Percentiles rank a stretch among this genome's conserved stretches.
Evolutionary conservation across 1,284 basidiomycete species (phyloP).

Genomic region (Papiliotrema nemorosa): DNA sequence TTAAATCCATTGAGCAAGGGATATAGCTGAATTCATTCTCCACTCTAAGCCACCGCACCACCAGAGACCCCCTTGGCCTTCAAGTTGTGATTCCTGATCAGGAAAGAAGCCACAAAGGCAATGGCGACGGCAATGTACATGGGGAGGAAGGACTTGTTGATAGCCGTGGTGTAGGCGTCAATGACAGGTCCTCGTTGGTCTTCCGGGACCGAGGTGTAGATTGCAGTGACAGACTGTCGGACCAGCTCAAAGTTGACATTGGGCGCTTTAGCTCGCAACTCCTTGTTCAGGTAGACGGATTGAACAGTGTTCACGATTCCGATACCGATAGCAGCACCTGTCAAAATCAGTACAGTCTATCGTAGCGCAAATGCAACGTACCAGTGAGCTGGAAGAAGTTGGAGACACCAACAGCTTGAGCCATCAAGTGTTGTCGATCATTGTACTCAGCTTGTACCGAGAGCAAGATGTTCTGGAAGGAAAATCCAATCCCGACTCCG

Average conservation of each 20-base stretch:
- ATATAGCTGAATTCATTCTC: too few relatives aligned
- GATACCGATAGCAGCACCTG: conserved; percentile 49
- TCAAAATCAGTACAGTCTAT: too few relatives aligned
- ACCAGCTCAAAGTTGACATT: conserved; percentile 40
- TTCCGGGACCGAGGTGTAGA: conserved; percentile 31
- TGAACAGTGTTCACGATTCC: conserved; percentile 49
- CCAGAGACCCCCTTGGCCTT: too few relatives aligned
- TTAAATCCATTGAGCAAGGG: too few relatives aligned
- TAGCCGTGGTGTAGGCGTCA: conserved; percentile 51
- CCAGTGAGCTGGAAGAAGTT: conserved; percentile 49
- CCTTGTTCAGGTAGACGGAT: conserved; percentile 36
- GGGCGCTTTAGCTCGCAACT: conserved; percentile 29
- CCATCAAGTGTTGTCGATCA: not conserved
- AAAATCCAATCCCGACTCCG: conserved; percentile 43
- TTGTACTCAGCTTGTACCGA: conserved; percentile 1
- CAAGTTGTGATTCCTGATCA: conserved; percentile 50
- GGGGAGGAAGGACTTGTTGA: conserved; percentile 50
- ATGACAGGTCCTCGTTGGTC: conserved; percentile 45
- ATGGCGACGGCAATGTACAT: conserved; percentile 48
- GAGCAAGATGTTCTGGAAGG: conserved; percentile 23
- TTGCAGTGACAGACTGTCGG: conserved; percentile 33
- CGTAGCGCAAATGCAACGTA: too few relatives aligned
- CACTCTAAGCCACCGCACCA: too few relatives aligned
- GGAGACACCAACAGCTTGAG: conserved; percentile 27
- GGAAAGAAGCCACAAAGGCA: conserved; percentile 40